Evolutionary conservation across 2,329 filamentous ascomycete species (phyloP).

Genomic region (Podosphaera xanthii): DNA sequence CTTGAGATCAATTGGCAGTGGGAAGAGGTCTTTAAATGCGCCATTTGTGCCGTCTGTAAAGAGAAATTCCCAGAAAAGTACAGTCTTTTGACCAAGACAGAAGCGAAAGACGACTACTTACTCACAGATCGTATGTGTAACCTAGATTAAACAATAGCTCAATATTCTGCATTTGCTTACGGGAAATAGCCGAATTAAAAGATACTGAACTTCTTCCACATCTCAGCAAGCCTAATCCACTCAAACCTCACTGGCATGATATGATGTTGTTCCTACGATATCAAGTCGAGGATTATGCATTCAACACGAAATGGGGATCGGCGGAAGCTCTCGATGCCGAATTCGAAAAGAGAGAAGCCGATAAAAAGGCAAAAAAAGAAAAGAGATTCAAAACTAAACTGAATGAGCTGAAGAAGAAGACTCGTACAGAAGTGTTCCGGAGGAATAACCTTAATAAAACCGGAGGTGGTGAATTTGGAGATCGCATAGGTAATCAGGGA

Average conservation of each 20-base stretch:
- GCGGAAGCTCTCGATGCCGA: slow-evolving; percentile 69
- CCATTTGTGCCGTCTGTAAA: slow-evolving; percentile 67
- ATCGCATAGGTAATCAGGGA: slow-evolving; percentile 38
- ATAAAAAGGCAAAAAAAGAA: slow-evolving; percentile 72
- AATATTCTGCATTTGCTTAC: neutral
- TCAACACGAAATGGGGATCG: slow-evolving; percentile 76
- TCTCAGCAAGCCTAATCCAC: slow-evolving; percentile 74
- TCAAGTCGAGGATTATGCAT: slow-evolving; percentile 86
- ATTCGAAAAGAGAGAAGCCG: slow-evolving; percentile 54
- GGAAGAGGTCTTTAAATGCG: slow-evolving; percentile 59
- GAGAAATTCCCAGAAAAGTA: slow-evolving; percentile 83
- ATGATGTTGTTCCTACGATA: slow-evolving; percentile 95
- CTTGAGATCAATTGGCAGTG: slow-evolving; percentile 89
- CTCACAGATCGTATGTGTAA: slow-evolving; percentile 57
- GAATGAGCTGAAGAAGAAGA: slow-evolving; percentile 77
- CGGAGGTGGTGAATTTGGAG: slow-evolving; percentile 41
- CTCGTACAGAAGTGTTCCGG: slow-evolving; percentile 71
- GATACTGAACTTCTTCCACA: slow-evolving; percentile 73
- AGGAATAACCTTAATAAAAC: slow-evolving; percentile 36
- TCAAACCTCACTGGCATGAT: slow-evolving; percentile 90
- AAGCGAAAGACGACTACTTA: slow-evolving; percentile 85
- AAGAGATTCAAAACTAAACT: slow-evolving; percentile 80
- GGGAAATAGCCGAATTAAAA: slow-evolving; percentile 53
- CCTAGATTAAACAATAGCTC: too few relatives aligned
- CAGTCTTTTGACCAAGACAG: slow-evolving; percentile 85